Conservation (phyloP, 2,329 filamentous ascomycete genomes). For the Thielaviopsis populi region DNA sequence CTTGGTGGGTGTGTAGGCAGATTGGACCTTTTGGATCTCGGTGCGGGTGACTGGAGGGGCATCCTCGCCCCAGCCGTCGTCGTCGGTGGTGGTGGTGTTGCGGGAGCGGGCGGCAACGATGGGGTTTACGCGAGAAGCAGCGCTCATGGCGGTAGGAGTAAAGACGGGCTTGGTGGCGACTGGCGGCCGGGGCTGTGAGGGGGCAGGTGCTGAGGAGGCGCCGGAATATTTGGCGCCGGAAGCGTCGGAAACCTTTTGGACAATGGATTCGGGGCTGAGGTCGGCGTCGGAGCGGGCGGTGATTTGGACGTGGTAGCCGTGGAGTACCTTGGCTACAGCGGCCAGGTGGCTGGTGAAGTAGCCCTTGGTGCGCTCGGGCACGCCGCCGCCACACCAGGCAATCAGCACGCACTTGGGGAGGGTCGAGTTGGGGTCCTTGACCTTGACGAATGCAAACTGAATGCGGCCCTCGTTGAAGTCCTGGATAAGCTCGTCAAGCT, state of each 20-base stretch:
- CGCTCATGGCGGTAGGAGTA: constrained; percentile 50
- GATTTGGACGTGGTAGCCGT: constrained; percentile 95
- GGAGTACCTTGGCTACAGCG: constrained; percentile 78
- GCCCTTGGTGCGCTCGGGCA: constrained; percentile 95
- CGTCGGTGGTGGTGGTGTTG: constrained; percentile 43
- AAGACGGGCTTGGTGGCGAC: constrained; percentile 84
- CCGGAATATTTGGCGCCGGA: constrained; percentile 89
- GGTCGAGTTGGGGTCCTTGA: constrained; percentile 82
- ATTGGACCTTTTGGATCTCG: constrained; percentile 77
- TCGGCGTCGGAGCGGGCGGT: constrained; percentile 86
- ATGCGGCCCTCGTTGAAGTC: constrained; percentile 95
- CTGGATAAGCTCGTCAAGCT: constrained; percentile 76
- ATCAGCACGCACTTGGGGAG: constrained; percentile 89
- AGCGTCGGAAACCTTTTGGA: constrained; percentile 87
- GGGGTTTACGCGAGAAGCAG: constrained; percentile 46
- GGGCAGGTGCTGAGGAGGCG: constrained; percentile 38
- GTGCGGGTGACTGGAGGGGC: constrained; percentile 79
- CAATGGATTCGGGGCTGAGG: constrained; percentile 70
- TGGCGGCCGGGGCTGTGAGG: constrained; percentile 35
- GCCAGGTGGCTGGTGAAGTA: constrained; percentile 94
- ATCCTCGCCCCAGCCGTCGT: constrained; percentile 89
- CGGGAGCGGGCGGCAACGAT: constrained; percentile 50
- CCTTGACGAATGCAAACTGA: constrained; percentile 92
- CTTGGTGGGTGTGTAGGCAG: constrained; percentile 89
- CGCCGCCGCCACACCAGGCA: constrained; percentile 92